A percentile compares a stretch with the other conserved stretches of the same genome.
These are phyloP conservation scores for Aspergillus alliaceus DNA, from an alignment of 2,329 filamentous ascomycete genomes.

Conservation along the genomic window DNA sequence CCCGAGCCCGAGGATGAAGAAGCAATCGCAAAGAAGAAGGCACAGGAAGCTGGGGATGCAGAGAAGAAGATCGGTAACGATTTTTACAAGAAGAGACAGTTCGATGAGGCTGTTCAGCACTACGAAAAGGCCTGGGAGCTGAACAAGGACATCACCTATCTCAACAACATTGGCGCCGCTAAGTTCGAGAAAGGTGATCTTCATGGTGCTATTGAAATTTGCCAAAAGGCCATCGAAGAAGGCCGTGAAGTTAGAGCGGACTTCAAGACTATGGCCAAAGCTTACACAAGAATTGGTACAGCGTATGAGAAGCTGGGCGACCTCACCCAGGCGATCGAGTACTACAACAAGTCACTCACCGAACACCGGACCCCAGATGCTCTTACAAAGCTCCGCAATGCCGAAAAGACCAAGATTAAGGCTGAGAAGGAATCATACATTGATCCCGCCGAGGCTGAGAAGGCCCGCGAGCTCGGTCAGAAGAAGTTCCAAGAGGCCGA, in stretches of 20 bases:
- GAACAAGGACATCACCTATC: conserved; percentile 94
- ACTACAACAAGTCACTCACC: conserved; percentile 90
- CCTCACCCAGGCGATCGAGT: conserved; percentile 74
- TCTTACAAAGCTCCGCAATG: conserved; percentile 84
- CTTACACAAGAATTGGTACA: conserved; percentile 93
- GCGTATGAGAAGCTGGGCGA: conserved; percentile 90
- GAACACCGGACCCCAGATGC: conserved; percentile 96
- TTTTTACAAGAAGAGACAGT: conserved; percentile 97
- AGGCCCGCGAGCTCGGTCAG: conserved; percentile 92
- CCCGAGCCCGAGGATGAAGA: conserved; percentile 77
- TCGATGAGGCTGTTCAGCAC: conserved; percentile 90
- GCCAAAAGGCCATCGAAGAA: conserved; percentile 84
- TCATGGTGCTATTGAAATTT: conserved; percentile 80
- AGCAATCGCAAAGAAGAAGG: conserved; percentile 77
- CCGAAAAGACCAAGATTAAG: conserved; percentile 82
- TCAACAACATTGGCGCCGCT: conserved; percentile 93
- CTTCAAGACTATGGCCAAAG: conserved; percentile 98
- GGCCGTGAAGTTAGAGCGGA: conserved; percentile 87
- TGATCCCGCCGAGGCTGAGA: conserved; percentile 87
- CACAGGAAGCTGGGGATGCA: conserved; percentile 88
- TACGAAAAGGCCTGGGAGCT: conserved; percentile 94
- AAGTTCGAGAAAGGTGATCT: conserved; percentile 97
- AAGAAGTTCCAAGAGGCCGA: conserved; percentile 96
- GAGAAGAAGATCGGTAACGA: conserved; percentile 94
- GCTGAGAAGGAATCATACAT: conserved; percentile 77